phyloP scores from a whole-genome alignment of 2,329 filamentous ascomycete species.

The Proliferodiscus dingleyae region DNA sequence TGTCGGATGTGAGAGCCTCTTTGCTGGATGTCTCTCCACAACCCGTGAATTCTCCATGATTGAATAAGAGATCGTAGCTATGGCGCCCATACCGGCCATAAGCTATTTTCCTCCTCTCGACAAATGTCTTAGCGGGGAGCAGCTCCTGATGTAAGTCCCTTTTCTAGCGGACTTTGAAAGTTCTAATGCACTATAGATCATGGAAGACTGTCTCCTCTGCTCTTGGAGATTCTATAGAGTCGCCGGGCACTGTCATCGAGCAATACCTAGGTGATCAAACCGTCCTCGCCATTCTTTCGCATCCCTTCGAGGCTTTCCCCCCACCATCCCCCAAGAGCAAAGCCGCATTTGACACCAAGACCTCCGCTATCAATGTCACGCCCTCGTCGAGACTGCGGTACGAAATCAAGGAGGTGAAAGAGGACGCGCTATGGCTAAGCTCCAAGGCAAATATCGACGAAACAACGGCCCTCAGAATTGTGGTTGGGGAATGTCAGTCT shows the following conservation, averaged over 20 bases:
- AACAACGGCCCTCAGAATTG: conserved; percentile 73
- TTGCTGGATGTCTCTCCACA: neutral
- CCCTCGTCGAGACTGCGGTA: conserved; percentile 62
- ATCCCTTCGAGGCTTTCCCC: conserved; percentile 64
- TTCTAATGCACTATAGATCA: conserved; percentile 40
- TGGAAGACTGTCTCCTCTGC: conserved; percentile 57
- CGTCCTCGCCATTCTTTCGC: conserved; percentile 62
- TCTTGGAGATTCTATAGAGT: conserved; percentile 54
- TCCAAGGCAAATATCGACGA: conserved; percentile 74
- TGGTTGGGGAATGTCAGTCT: conserved; percentile 78
- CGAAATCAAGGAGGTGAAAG: conserved; percentile 75
- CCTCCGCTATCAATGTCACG: conserved; percentile 78
- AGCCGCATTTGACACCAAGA: conserved; percentile 74
- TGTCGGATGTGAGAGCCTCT: neutral
- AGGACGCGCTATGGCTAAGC: conserved; percentile 82
- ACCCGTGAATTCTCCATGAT: conserved; percentile 23
- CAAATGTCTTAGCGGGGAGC: conserved; percentile 76
- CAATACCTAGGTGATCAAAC: conserved; percentile 68
- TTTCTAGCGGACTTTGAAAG: conserved; percentile 1
- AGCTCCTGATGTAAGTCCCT: conserved; percentile 67
- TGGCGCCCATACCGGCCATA: conserved; percentile 66
- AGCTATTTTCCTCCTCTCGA: conserved; percentile 81
- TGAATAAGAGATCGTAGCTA: conserved; percentile 46
- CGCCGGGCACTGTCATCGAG: conserved; percentile 49
- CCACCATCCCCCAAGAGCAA: conserved; percentile 58